Base-by-base conservation (phyloP, 2,329 filamentous ascomycete species). In the Xylariaceae sp. region DNA sequence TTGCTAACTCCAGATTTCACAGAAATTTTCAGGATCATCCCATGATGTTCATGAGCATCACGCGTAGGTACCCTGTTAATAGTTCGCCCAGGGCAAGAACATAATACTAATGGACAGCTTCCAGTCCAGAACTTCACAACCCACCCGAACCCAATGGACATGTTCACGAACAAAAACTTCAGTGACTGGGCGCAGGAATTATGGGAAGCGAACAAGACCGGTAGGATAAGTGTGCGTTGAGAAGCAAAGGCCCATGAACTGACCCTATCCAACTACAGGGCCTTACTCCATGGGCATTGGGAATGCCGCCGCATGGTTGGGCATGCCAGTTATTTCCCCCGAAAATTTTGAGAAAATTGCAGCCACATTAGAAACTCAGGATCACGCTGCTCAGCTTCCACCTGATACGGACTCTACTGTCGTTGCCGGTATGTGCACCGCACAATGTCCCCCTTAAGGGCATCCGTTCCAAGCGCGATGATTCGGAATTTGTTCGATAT, bases 11-110 rank as follows among this genome's bases (percentile, higher is more conserved):
- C n/a, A n/a, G n/a, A n/a, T n/a, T n/a, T n/a, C n/a, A n/a, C n/a
- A n/a, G n/a, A 48, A 78, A 80, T 56, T 77, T 81, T 54, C 78
- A 81, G 56, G 79, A 81, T 58, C 78, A 82, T 50, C 66, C 70
- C 10, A 73, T 67, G 62, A 57, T 71, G 6, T 60, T 67, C 18
- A 64, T 66, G 32, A 60, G 53, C 20, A 63, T 71, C 46, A 44
- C 51, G 7, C 57, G 69, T 71, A 58, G 63, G 68, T 63, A 21
- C 2, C 5, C 32, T 2, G 50, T 46, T 10, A 4, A 14, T 14
- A 48, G 44, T 29, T 32, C 2, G n/a, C 23, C 4, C 29, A 10
- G 32, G 32, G 14, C 14, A 37, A 16, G 7, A 10, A 3, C 32
- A 37, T 37, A 16, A 37, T 20, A 7, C 40, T 43, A 6, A 62